Conservation (phyloP, 2,329 filamentous ascomycete species). For the Sclerotinia borealis region DNA sequence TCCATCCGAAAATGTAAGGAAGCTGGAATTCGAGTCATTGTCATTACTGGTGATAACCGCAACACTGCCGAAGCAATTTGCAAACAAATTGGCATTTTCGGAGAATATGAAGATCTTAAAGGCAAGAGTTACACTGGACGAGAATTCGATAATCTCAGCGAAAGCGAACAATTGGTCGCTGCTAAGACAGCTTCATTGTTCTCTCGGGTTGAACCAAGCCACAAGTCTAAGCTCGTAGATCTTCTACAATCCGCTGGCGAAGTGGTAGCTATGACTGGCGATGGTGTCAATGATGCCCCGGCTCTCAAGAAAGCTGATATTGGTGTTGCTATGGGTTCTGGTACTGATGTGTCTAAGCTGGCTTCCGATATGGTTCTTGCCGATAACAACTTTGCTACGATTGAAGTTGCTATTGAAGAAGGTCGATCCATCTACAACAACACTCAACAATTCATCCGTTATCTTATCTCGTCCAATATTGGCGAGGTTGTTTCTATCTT, state of each 20-base stretch:
- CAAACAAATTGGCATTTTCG: conserved; percentile 93
- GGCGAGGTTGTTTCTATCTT: conserved; percentile 99
- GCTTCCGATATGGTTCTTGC: conserved; percentile 98
- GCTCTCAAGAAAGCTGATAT: conserved; percentile 98
- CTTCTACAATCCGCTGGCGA: conserved; percentile 88
- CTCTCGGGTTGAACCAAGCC: conserved; percentile 88
- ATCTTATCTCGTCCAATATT: conserved; percentile 98
- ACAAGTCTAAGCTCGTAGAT: conserved; percentile 98
- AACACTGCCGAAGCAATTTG: conserved; percentile 98
- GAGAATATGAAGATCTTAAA: conserved; percentile 68
- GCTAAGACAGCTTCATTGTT: conserved; percentile 85
- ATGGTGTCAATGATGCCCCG: conserved; percentile 96
- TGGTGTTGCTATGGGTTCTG: conserved; percentile 96
- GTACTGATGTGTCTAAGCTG: conserved; percentile 93
- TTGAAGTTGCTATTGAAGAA: conserved; percentile 92
- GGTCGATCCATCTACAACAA: conserved; percentile 99
- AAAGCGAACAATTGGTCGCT: conserved; percentile 73
- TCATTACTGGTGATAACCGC: conserved; percentile 97
- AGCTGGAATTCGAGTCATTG: conserved; percentile 92
- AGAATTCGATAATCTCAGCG: conserved; percentile 82
- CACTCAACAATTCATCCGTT: conserved; percentile 98
- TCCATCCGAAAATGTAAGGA: conserved; percentile 87
- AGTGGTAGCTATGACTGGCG: conserved; percentile 98
- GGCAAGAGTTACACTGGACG: conserved; percentile 95
- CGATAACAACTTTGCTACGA: conserved; percentile 98